Evolutionary conservation across 805 yeast genomes (phyloP).

Genomic region (Tetrapisispora fleetii): DNA sequence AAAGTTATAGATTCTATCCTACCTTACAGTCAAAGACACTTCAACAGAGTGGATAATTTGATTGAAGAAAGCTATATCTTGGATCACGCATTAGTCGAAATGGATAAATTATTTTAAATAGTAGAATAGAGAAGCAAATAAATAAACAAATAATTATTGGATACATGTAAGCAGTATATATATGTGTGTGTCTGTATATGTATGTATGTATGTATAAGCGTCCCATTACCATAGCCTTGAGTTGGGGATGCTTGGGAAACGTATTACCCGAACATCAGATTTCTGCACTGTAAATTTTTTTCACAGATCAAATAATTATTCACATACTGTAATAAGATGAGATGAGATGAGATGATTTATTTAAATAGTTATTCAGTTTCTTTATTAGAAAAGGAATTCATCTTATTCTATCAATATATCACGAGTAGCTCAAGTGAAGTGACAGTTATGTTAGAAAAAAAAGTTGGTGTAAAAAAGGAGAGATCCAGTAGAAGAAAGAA

Average conservation of each 20-base stretch:
- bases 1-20: conserved; percentile 61
- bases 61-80: conserved; percentile 77
- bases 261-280: too few species aligned
- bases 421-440: too few species aligned
- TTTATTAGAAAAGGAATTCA: too few species aligned
- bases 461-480: conserved; percentile 7
- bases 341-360: conserved; percentile 9
- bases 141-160: too few species aligned
- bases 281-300: neutral
- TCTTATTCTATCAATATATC: too few species aligned
- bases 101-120: conserved; percentile 38
- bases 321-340: conserved; percentile 8
- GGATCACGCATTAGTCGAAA: conserved; percentile 76
- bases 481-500: conserved; percentile 56
- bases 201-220: too few species aligned
- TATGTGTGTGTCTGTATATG: too few species aligned
- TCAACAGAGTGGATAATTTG: conserved; percentile 61
- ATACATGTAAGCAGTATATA: neutral
- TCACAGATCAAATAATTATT: neutral
- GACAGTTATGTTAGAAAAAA: neutral
- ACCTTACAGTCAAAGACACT: conserved; percentile 87
- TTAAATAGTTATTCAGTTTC: neutral
- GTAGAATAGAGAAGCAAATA: too few species aligned
- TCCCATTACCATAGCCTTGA: too few species aligned
- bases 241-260: too few species aligned